Evolutionary conservation across 176 grass and related monocot species (phyloP), one percentile per base, ranked within the genome.

Genomic region (Aegilops sharonensis): DNA sequence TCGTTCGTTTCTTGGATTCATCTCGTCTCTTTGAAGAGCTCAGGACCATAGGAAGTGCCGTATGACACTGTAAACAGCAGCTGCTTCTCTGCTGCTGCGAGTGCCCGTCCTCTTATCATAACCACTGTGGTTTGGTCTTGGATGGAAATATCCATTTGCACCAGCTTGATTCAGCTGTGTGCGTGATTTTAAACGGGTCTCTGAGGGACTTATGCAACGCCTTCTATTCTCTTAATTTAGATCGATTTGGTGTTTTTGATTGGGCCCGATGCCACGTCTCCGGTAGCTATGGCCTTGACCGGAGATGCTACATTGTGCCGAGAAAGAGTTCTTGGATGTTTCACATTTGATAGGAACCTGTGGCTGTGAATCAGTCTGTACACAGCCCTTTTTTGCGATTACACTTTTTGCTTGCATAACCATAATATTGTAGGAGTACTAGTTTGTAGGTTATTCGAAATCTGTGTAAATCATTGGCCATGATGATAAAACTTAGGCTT

Each of bases 401-500:
- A 47, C 40, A 74, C 2, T 6, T 54, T 54, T 2, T 0, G 48
- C 1, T 54, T 54, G 14, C 50, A 18, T 54, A 54, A 17, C 48
- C 48, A 52, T 52, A 50, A 52, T 52, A 52, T 17, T 27, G 27
- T 27, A 27, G 27, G 27, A 17, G 48, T 52, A 48, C 45, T 45
- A 50, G 47, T 50, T 52, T 52, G 12, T 50, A 5, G 31, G 12
- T 14, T 0, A 11, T 72, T 40, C n/a, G 20, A 0, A 42, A 13
- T 1, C 23, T 10, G 35, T 10, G 9, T 9, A 1, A 48, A 11
- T 32, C 5, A 14, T 15, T 77, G 43, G 18, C 9, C 0, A 3
- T 27, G 75, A 82, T 65, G 91, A 88, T 82, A 72, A 15, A 75
- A 13, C 18, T 6, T 87, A 88, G 90, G 87, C 84, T 90, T 95